phyloP scores from a whole-genome alignment of 164 flowering plant genomes.

The Platanus orientalis region DNA sequence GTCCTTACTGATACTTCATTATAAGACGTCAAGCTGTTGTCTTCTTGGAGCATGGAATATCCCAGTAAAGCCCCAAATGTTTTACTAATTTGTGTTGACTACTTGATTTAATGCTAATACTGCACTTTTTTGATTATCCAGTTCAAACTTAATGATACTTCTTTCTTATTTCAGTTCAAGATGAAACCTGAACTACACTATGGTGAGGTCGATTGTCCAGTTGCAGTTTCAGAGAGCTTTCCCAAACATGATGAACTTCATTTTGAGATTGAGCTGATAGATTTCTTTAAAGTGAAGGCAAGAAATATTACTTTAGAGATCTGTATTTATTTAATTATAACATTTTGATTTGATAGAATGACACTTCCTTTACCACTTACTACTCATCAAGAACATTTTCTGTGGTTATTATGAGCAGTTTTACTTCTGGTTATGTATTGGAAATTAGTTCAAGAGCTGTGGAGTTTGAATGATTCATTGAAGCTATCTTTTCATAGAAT shows the following conservation, averaged over 20 bases:
- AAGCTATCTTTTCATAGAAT: not conserved
- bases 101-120: not conserved
- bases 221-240: slow-evolving; percentile 54
- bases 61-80: too few relatives aligned
- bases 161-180: slow-evolving; percentile 56
- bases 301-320: slow-evolving; percentile 11
- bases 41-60: too few relatives aligned
- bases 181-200: slow-evolving; percentile 93
- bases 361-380: not conserved
- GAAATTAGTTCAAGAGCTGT: not conserved
- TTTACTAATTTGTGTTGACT: not conserved
- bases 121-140: not conserved
- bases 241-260: slow-evolving; percentile 91
- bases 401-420: not conserved
- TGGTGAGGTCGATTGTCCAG: slow-evolving; percentile 88
- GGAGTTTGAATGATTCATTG: not conserved
- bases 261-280: slow-evolving; percentile 92
- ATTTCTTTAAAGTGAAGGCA: slow-evolving; percentile 84
- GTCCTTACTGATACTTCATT: too few relatives aligned
- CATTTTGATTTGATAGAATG: not conserved
- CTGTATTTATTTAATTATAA: not conserved
- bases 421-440: not conserved
- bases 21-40: too few relatives aligned
- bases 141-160: not conserved
- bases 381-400: not conserved